phyloP scores from a whole-genome alignment of 2,329 filamentous ascomycete species.

The Cladosporium sp. region DNA sequence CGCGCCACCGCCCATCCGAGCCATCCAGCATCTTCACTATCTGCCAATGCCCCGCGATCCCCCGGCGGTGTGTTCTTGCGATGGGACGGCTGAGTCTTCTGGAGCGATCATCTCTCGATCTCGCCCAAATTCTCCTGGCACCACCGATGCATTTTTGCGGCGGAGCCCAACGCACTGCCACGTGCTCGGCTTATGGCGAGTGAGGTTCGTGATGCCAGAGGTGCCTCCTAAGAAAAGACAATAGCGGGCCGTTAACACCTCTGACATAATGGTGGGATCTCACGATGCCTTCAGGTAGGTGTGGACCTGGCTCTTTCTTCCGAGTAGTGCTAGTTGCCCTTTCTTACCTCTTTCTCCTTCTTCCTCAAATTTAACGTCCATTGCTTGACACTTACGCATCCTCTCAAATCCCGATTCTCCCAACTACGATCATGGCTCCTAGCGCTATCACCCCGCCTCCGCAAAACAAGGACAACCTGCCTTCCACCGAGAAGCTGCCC shows the following conservation, averaged over 20 bases:
- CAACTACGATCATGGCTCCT: slow-evolving; percentile 34
- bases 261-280: slow-evolving; percentile 18
- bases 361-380: background rate
- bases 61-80: slow-evolving; percentile 2
- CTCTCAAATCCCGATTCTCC: background rate
- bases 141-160: background rate
- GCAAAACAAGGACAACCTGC: slow-evolving; percentile 22
- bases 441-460: slow-evolving; percentile 36
- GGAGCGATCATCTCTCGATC: background rate
- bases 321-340: background rate
- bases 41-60: slow-evolving; percentile 1
- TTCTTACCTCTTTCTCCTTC: background rate
- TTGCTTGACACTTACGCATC: background rate
- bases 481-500: slow-evolving; percentile 31
- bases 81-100: background rate
- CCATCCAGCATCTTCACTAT: background rate
- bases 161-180: slow-evolving; percentile 1
- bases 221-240: background rate
- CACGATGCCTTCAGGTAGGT: slow-evolving; percentile 13
- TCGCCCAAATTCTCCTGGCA: background rate
- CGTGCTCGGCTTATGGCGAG: slow-evolving; percentile 6
- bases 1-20: slow-evolving; percentile 2
- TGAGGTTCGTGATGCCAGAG: background rate
- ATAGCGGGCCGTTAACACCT: slow-evolving; percentile 8
- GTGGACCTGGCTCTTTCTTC: background rate